Evolutionary conservation across 768 basidiomycete species (phyloP).

Genomic region (Podaxis rugospora): DNA sequence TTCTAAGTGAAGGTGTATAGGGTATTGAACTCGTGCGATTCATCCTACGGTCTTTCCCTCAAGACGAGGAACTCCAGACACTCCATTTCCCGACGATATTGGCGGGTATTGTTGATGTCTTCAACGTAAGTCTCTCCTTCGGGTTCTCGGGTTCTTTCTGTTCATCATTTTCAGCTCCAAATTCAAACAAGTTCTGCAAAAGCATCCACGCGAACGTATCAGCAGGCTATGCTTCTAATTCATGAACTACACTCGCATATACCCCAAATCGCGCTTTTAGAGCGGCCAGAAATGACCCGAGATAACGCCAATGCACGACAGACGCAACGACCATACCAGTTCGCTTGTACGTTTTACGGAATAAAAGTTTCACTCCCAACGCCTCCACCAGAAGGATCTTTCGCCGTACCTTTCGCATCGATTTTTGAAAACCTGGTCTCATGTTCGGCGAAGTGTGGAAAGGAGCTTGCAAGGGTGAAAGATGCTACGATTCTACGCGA

Average conservation of each 20-base stretch:
- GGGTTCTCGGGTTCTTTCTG: background rate
- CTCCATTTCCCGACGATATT: slow-evolving; percentile 82
- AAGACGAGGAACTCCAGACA: slow-evolving; percentile 83
- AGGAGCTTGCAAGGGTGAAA: slow-evolving; percentile 27
- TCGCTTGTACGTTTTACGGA: slow-evolving; percentile 59
- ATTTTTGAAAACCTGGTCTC: slow-evolving; percentile 51
- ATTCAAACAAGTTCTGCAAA: slow-evolving; percentile 31
- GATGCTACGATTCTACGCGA: slow-evolving; percentile 34
- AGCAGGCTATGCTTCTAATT: slow-evolving; percentile 41
- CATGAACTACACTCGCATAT: slow-evolving; percentile 51
- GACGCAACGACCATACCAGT: slow-evolving; percentile 41
- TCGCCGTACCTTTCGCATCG: slow-evolving; percentile 48
- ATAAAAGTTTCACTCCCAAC: slow-evolving; percentile 24
- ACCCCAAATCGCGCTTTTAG: slow-evolving; percentile 43
- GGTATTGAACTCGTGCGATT: slow-evolving; percentile 67
- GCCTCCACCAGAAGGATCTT: slow-evolving; percentile 19
- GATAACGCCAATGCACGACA: slow-evolving; percentile 25
- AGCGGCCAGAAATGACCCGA: slow-evolving; percentile 43
- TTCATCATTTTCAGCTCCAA: slow-evolving; percentile 25
- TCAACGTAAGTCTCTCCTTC: slow-evolving; percentile 46
- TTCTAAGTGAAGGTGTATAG: slow-evolving; percentile 28
- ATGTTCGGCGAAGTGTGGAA: slow-evolving; percentile 43
- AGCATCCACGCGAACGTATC: slow-evolving; percentile 28
- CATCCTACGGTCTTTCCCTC: slow-evolving; percentile 69
- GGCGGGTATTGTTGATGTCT: slow-evolving; percentile 55